phyloP scores from a whole-genome alignment of 768 basidiomycete genomes.

The Mycena epipterygia region DNA sequence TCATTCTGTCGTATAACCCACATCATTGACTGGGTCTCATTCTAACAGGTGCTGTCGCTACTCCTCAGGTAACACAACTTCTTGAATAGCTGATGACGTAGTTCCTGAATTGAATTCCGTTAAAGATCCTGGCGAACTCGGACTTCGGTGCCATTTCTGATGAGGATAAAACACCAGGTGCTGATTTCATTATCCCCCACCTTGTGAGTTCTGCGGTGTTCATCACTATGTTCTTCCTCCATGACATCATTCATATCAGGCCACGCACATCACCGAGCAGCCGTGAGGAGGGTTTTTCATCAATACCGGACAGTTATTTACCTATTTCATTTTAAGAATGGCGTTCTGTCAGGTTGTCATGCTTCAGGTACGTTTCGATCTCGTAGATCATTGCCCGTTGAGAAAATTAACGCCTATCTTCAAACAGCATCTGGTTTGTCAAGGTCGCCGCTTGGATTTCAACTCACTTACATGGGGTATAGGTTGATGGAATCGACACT shows the following conservation, averaged over 20 bases:
- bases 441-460: not conserved
- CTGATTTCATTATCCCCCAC: not conserved
- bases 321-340: slow-evolving; percentile 24
- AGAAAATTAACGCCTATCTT: not conserved
- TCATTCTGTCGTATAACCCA: not conserved
- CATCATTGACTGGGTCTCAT: not conserved
- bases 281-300: slow-evolving; percentile 3
- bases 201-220: not conserved
- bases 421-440: slow-evolving; percentile 1
- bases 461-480: slow-evolving; percentile 3
- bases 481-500: slow-evolving; percentile 4
- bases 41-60: slow-evolving; percentile 4
- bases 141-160: not conserved
- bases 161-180: too few species aligned
- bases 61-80: slow-evolving; percentile 4
- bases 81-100: not conserved
- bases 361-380: slow-evolving; percentile 3
- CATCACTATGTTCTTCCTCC: not conserved
- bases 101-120: not conserved
- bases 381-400: not conserved
- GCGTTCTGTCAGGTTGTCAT: slow-evolving; percentile 33
- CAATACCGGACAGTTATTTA: not conserved
- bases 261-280: slow-evolving; percentile 15
- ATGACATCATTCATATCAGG: slow-evolving; percentile 2
- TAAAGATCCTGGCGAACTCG: slow-evolving; percentile 15